Percentiles rank a stretch among this genome's conserved stretches.
Conservation (phyloP, 2,329 filamentous ascomycete species). For the Pseudogymnoascus verrucosus region DNA sequence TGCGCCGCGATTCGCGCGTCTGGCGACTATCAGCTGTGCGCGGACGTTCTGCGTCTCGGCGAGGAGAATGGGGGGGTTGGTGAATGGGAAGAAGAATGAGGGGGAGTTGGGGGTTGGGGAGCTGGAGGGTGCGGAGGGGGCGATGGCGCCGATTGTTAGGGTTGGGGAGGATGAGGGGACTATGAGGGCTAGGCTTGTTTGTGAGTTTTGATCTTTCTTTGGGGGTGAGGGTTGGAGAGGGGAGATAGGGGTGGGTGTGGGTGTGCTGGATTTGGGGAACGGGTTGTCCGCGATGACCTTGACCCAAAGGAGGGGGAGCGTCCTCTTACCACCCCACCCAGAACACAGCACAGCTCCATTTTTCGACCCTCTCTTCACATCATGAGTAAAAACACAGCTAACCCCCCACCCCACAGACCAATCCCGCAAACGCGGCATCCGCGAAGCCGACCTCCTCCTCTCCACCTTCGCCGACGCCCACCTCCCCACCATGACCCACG, state of each 20-base stretch:
- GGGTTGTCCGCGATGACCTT: too few relatives aligned
- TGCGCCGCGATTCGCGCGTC: too few relatives aligned
- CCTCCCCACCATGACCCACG: conserved; percentile 62
- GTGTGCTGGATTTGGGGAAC: background rate
- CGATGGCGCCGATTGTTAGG: conserved; percentile 80
- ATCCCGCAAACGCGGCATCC: conserved; percentile 88
- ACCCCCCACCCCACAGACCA: conserved; percentile 58
- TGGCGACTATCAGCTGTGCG: too few relatives aligned
- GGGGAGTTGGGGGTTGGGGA: conserved; percentile 73
- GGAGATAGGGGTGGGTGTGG: background rate
- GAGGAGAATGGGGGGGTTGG: background rate
- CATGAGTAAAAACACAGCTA: background rate
- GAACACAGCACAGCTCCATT: background rate
- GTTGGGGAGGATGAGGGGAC: conserved; percentile 77
- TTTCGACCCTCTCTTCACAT: conserved; percentile 7
- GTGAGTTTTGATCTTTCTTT: conserved; percentile 38
- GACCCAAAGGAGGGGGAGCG: background rate
- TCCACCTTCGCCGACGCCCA: conserved; percentile 86
- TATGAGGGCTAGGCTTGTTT: conserved; percentile 79
- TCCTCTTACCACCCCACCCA: background rate
- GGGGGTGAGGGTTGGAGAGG: background rate
- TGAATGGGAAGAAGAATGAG: background rate
- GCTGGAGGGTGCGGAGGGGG: conserved; percentile 78
- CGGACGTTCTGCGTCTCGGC: background rate
- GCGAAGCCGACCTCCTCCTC: conserved; percentile 91